Percentiles rank a stretch among this genome's conserved stretches.
These are phyloP conservation scores for Cordyceps fumosorosea DNA, from an alignment of 2,329 filamentous ascomycete genomes.

Conservation along the genomic window DNA sequence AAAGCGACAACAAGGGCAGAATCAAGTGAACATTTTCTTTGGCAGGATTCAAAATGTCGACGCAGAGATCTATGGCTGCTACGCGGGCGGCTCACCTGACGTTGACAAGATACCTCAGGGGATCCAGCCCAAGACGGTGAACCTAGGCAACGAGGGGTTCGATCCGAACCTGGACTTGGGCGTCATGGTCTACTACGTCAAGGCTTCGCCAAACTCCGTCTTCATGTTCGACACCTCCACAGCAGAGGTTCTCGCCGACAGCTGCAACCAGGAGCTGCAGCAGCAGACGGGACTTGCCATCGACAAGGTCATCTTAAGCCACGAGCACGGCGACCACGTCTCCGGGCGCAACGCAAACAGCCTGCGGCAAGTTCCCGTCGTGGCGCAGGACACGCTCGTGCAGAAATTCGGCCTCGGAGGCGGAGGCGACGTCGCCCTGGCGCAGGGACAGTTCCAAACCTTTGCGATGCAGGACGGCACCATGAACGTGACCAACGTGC, in stretches of 20 bases:
- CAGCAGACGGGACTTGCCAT: not conserved
- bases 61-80: constrained; percentile 6
- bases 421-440: not conserved
- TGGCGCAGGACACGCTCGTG: not conserved
- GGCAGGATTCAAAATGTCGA: constrained; percentile 2
- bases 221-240: constrained; percentile 7
- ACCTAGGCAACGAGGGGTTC: not conserved
- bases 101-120: constrained; percentile 1
- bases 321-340: constrained; percentile 7
- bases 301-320: constrained; percentile 1
- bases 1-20: not conserved
- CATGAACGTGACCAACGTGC: constrained; percentile 4
- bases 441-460: not conserved
- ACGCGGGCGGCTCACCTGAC: constrained; percentile 1
- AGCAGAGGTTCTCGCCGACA: not conserved
- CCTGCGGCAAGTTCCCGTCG: not conserved
- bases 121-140: not conserved
- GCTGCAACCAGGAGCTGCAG: constrained; percentile 2
- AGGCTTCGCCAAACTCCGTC: not conserved
- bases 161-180: constrained; percentile 2
- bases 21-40: not conserved
- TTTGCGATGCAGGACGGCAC: not conserved
- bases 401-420: not conserved
- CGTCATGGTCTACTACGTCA: constrained; percentile 8
- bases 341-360: not conserved